A percentile compares a stretch with the other conserved stretches of the same genome.
Evolutionary conservation across 2,329 filamentous ascomycete genomes (phyloP).

Genomic region (Cryphonectria parasitica): DNA sequence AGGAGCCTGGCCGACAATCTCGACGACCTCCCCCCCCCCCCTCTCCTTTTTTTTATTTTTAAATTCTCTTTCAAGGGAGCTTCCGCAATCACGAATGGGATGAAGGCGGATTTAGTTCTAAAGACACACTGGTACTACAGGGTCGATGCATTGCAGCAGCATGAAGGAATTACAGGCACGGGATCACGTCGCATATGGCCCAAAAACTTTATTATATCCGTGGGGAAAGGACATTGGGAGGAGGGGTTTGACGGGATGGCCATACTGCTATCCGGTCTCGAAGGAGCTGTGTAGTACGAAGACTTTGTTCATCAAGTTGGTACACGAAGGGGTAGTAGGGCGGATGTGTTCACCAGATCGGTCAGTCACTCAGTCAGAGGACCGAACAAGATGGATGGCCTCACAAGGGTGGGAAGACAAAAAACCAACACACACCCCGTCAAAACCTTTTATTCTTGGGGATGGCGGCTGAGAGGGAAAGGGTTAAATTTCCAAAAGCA

Average conservation of each 20-base stretch:
- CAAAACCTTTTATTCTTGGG: neutral
- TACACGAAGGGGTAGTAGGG: neutral
- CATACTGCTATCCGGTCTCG: neutral
- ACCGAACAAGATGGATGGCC: neutral
- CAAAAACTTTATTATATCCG: neutral
- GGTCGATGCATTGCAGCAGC: slow-evolving; percentile 11
- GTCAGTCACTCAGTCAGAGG: neutral
- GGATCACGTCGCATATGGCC: neutral
- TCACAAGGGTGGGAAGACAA: neutral
- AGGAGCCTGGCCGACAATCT: neutral
- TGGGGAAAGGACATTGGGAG: neutral
- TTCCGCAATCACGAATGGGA: neutral
- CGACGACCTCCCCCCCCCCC: neutral
- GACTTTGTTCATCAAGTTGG: neutral
- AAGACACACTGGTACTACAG: slow-evolving; percentile 7
- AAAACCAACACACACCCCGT: neutral
- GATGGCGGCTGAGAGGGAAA: neutral
- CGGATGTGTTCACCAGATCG: neutral
- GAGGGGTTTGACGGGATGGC: neutral
- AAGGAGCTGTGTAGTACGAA: neutral
- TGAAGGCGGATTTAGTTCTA: neutral
- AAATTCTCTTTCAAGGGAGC: neutral
- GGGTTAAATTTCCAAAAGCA: neutral
- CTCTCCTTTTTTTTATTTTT: neutral
- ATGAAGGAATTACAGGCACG: neutral